Evolutionary conservation across 1,284 basidiomycete genomes (phyloP).

Genomic region (Calocybe gambosa): DNA sequence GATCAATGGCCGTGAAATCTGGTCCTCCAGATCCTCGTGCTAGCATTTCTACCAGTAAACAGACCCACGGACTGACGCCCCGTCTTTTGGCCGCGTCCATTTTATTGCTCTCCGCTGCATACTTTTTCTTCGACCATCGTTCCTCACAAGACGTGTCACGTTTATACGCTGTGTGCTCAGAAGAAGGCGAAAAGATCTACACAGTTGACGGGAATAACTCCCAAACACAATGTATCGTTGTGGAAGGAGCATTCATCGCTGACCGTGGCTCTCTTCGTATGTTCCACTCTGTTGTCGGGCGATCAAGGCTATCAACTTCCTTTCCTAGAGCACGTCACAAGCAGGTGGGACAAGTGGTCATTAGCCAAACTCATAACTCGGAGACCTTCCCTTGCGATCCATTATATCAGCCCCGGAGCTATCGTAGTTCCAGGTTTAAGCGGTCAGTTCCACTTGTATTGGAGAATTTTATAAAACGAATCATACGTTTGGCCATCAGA

Average conservation of each 20-base stretch:
- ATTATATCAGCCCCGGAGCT: slow-evolving; percentile 45
- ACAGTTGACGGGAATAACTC: slow-evolving; percentile 50
- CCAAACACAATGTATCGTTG: slow-evolving; percentile 53
- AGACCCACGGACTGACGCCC: neutral
- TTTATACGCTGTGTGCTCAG: slow-evolving; percentile 59
- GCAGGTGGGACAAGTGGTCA: slow-evolving; percentile 30
- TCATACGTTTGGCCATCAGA: slow-evolving; percentile 38
- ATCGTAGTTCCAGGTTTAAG: slow-evolving; percentile 64
- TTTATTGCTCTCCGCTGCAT: slow-evolving; percentile 14
- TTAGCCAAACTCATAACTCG: slow-evolving; percentile 13
- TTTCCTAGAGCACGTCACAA: slow-evolving; percentile 37
- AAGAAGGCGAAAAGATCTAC: slow-evolving; percentile 43
- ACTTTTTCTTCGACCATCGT: slow-evolving; percentile 11
- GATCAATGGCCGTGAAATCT: neutral
- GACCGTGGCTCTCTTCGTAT: slow-evolving; percentile 52
- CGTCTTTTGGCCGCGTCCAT: slow-evolving; percentile 3
- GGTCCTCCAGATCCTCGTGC: neutral
- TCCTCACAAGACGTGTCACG: slow-evolving; percentile 9
- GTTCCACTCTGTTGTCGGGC: slow-evolving; percentile 18
- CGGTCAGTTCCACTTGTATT: slow-evolving; percentile 34
- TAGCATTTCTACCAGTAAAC: neutral
- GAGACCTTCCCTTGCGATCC: slow-evolving; percentile 30
- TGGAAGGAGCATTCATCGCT: slow-evolving; percentile 43
- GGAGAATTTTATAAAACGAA: neutral
- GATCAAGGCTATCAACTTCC: slow-evolving; percentile 1